Base-by-base conservation (phyloP, 2,329 filamentous ascomycete species). In the Tolypocladium amazonense region DNA sequence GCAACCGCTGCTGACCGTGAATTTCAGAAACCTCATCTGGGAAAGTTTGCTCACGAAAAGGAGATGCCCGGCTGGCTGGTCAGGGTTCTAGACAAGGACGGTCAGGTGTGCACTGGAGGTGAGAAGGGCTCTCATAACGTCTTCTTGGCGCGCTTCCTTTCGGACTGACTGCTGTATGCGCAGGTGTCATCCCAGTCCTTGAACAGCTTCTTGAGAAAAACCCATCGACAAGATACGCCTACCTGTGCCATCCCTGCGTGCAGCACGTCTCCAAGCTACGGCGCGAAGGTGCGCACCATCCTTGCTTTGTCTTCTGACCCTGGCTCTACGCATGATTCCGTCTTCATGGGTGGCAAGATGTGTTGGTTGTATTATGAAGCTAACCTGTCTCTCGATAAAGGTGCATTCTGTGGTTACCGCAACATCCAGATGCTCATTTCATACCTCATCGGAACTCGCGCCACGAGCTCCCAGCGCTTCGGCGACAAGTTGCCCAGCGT, bases 391-490 rank as follows among this genome's bases (percentile, higher is more conserved):
- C 11, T 37, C 20, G 18, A 54, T 3, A 27, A 27, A 84, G 92
- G 92, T 27, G 89, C 91, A 7, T 97, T 97, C 71, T 97, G 93
- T 70, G 93, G 93, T 4, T 97, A 97, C 71, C 84, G 93, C 47
- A 97, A 96, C 69, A 95, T 96, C 38, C 94, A 97, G 71, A 95
- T 95, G 86, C 74, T 97, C 65, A 77, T 88, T 18, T 93, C 92
- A 0, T 92, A 90, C 70, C 84, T 97, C 25, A 83, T 87, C 61
- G 82, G 81, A 11, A 75, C 83, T 1, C 71, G 76, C 45, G 78
- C 77, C 15, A 73, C 77, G 15, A 89, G 88, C 0, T 73, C 81
- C 62, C 77, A 86, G 47, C 73, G 77, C 56, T 89, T 96, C 61
- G 72, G 77, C 1, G 76, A 77, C 5, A 77, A 75, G 1, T 76